Conservation (phyloP, 345 rosid species). For the Citrus trifoliata region DNA sequence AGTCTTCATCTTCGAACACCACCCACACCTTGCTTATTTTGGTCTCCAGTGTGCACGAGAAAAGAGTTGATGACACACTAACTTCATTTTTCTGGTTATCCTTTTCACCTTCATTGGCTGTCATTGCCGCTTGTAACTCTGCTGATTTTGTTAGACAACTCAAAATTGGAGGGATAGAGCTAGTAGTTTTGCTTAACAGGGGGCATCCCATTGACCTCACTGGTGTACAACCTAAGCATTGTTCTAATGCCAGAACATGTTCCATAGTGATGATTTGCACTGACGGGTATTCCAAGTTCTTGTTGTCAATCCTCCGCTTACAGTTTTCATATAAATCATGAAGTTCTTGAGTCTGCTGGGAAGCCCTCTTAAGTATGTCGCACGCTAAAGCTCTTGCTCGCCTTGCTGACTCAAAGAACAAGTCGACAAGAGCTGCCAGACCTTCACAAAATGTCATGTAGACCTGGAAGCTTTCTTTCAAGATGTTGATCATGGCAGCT, state of each 20-base stretch:
- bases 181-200: background rate
- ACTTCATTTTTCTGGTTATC: constrained; percentile 14
- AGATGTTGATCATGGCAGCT: constrained; percentile 58
- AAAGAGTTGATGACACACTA: constrained; percentile 26
- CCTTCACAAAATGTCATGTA: constrained; percentile 52
- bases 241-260: constrained; percentile 58
- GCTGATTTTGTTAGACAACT: constrained; percentile 19
- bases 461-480: constrained; percentile 89
- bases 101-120: constrained; percentile 6
- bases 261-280: constrained; percentile 57
- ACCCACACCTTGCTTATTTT: constrained; percentile 84
- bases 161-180: constrained; percentile 8
- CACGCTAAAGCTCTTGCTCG: constrained; percentile 66
- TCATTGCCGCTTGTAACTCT: constrained; percentile 7
- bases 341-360: constrained; percentile 51
- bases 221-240: constrained; percentile 29
- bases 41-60: constrained; percentile 61
- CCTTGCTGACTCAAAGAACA: constrained; percentile 61
- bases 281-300: constrained; percentile 62
- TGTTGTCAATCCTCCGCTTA: constrained; percentile 40
- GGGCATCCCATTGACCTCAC: background rate
- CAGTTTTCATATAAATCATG: constrained; percentile 51
- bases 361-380: constrained; percentile 59
- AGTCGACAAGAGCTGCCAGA: constrained; percentile 42
- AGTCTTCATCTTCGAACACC: constrained; percentile 55